Conservation (phyloP, 768 basidiomycete genomes). For the Lentinula aciculospora region DNA sequence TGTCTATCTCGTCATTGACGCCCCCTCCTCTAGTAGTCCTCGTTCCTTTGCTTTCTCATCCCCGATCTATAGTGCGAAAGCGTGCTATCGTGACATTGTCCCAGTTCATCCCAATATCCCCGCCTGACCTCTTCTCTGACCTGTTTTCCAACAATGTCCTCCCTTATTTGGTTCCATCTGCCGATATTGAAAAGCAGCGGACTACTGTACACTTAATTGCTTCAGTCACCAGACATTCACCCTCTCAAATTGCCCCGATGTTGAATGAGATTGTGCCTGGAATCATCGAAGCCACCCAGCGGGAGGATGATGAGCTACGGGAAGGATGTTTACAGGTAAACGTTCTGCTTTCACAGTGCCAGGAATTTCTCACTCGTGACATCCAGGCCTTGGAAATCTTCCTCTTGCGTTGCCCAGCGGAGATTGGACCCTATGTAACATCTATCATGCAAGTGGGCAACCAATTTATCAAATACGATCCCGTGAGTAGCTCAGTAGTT, state of each 20-base stretch:
- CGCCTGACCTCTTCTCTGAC: constrained; percentile 53
- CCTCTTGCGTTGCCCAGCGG: constrained; percentile 76
- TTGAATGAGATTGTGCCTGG: constrained; percentile 64
- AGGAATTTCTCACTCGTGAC: constrained; percentile 7
- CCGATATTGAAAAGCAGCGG: constrained; percentile 63
- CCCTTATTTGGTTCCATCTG: constrained; percentile 47
- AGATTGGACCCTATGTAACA: constrained; percentile 68
- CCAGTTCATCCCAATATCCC: constrained; percentile 75
- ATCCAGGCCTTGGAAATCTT: constrained; percentile 78
- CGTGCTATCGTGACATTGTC: constrained; percentile 84
- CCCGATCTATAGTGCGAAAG: constrained; percentile 85
- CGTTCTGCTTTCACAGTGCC: not conserved
- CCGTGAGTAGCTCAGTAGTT: constrained; percentile 43
- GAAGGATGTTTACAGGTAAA: constrained; percentile 75
- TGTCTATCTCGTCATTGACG: constrained; percentile 45
- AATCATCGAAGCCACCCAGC: constrained; percentile 60
- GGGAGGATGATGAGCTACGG: constrained; percentile 78
- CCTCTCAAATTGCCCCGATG: constrained; percentile 56
- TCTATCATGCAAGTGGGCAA: constrained; percentile 66
- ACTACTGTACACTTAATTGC: constrained; percentile 77
- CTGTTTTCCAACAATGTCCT: constrained; percentile 55
- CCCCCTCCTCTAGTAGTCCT: constrained; percentile 62
- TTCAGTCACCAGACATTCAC: constrained; percentile 72
- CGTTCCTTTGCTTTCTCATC: constrained; percentile 67
- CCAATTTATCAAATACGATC: constrained; percentile 88